Evolutionary conservation across 1,284 basidiomycete genomes (phyloP), one percentile per base, ranked within the genome.

Genomic region (Lentinus polychrous): DNA sequence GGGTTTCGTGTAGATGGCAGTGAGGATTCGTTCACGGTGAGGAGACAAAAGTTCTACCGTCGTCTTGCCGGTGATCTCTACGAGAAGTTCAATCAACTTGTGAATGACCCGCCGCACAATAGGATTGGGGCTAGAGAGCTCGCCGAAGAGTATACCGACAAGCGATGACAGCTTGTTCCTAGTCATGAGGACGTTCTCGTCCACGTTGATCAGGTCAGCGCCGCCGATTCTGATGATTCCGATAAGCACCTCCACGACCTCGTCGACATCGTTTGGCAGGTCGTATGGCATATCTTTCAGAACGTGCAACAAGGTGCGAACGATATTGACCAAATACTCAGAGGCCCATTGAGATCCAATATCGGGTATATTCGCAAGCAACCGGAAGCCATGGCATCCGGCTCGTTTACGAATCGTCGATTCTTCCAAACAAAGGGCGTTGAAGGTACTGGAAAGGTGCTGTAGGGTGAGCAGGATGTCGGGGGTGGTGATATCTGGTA

Each of bases 211-310:
- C 18, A 72, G 59, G 43, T 75, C 71, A 11, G 70, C 69, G 56
- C 85, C 84, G 64, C 87, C 86, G 37, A 86, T 80, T 6, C 78
- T 77, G 47, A 99, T 72, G 45, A 98, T 82, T 48, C 78, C 76
- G 50, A 83, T 78, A 46, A 99, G 73, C 27, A 93, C 85, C 46
- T 89, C 83, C 22, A 85, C 74, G 34, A 97, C 88, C 45, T 86
- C 80, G 34, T 86, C 80, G 32, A 94, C 81, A 57, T 94, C 86
- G 18, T 81, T 79, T 0, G 93, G 91, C 37, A 94, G 78, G 56
- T 99, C 94, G 55, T 82, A 81, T 0, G 96, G 94, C 63, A 97
- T 89, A 63, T 99, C 95, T 64, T 99, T 98, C 44, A 99, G 74
- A 53, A 95, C 89, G 62, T 94, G 94, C 40, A 99, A 73, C 31